Evolutionary conservation across 2,329 filamentous ascomycete genomes (phyloP), one percentile per base, ranked within the genome.

Genomic region (Cladosporium halotolerans): DNA sequence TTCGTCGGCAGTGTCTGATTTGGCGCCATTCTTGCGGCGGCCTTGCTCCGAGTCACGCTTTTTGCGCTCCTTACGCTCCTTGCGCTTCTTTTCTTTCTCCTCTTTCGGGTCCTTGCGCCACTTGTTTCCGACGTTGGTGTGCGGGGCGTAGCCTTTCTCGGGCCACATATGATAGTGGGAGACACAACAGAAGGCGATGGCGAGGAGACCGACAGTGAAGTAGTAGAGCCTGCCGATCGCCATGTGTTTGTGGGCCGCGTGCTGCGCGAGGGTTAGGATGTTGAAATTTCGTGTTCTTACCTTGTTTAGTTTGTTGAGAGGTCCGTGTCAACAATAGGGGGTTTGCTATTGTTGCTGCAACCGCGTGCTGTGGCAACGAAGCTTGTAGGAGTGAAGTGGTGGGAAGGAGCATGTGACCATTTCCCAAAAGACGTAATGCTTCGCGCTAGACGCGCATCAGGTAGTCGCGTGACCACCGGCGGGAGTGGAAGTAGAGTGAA

Each of bases 221-320:
- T 62, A 67, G 63, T 66, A 66, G 42, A 65, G 57, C 2, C 59
- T 54, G 36, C 57, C 62, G 46, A 67, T 61, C 38, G 57, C 58
- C 64, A 67, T 66, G 42, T 39, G n/a, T 14, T 39, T 39, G 36
- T 16, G 36, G 8, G n/a, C 16, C 4, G 9, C 9, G n/a, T 39
- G 36, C 4, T 36, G n/a, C 8, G n/a, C n/a, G 16, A 18, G 16
- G 16, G 13, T 39, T 18, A 14, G 36, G 36, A 11, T 39, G 36
- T 13, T 28, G 7, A 28, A 7, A 11, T 4, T 36, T 36, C 9
- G 34, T 8, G 36, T 39, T 14, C 36, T 14, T 39, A n/a, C 36
- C 36, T 16, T 10, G n/a, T 39, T 13, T 39, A 2, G 36, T 13
- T n/a, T 36, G 23, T 36, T 39, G n/a, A 11, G 36, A 8, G 13